Base-by-base conservation (phyloP, 1,139 yeast species). In the Lodderomyces orthopsilosis region DNA sequence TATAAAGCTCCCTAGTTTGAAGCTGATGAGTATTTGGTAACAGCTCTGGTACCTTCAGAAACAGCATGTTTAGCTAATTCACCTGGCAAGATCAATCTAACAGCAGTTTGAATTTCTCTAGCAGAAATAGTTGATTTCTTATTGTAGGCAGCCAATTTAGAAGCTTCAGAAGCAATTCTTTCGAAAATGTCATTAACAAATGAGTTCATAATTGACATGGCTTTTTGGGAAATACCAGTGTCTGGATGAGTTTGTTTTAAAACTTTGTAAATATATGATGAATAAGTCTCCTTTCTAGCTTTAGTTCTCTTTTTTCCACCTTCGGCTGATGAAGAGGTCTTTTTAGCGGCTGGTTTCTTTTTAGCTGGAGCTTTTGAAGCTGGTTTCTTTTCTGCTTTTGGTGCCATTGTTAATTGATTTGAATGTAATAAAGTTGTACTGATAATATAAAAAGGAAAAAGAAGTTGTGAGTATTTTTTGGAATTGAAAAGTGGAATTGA, bases 31-130 rank as follows among this genome's bases (percentile, higher is more conserved):
- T 91, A 93, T 83, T 93, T 93, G 74, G 98, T 91, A 63, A 93
- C 98, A 73, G 98, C 96, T 85, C 97, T 90, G 63, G 98, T 91
- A 82, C 98, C 98, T 78, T 91, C 98, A 62, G 96, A 87, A 63
- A 90, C 96, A 63, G 98, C 97, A 76, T 91, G 98, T 83, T 91
- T 93, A 59, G 98, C 97, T 74, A 93, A 84, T 79, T 93, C 98
- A 84, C 98, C 98, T 58, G 98, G 98, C 65, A 93, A 86, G 77
- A 93, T 93, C 68, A 93, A 85, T 83, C 98, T 88, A 59, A 93
- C 98, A 59, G 98, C 97, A 61, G 98, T 93, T 78, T 93, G 98
- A 66, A 93, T 93, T 77, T 93, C 98, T 81, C 98, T 90, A 50
- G 98, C 96, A 55, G 98, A 90, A 66, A 93, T 93, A 65, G 98